phyloP scores from a whole-genome alignment of 371 early-diverging fungal genomes.

The Actinomucor elegans region DNA sequence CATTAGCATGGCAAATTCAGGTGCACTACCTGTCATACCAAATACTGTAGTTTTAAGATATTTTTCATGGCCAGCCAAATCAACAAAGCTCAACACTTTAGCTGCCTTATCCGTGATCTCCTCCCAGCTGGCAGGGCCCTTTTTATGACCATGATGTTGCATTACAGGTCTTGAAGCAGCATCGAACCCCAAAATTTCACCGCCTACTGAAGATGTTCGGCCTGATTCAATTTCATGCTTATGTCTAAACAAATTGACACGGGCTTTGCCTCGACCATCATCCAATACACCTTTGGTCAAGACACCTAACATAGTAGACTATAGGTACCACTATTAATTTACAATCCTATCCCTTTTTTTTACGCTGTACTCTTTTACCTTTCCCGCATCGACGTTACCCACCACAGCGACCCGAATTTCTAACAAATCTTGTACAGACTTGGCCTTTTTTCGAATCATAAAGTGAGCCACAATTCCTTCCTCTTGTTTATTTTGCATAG shows the following conservation, averaged over 20 bases:
- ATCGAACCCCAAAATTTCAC: slow-evolving; percentile 89
- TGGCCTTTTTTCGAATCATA: slow-evolving; percentile 71
- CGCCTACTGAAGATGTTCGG: slow-evolving; percentile 88
- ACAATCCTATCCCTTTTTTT: too few relatives aligned
- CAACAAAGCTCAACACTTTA: slow-evolving; percentile 86
- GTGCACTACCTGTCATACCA: slow-evolving; percentile 89
- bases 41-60: slow-evolving; percentile 93
- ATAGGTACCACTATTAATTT: slow-evolving; percentile 3
- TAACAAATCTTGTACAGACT: slow-evolving; percentile 71
- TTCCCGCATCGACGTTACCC: slow-evolving; percentile 85
- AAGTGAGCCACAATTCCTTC: slow-evolving; percentile 47
- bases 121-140: slow-evolving; percentile 68
- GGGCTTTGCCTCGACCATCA: slow-evolving; percentile 92
- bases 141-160: slow-evolving; percentile 41
- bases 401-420: slow-evolving; percentile 90
- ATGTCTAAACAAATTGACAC: slow-evolving; percentile 87
- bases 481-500: neutral
- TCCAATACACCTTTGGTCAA: slow-evolving; percentile 87
- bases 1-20: slow-evolving; percentile 92
- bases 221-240: slow-evolving; percentile 94
- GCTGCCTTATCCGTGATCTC: slow-evolving; percentile 74
- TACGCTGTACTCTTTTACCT: slow-evolving; percentile 30
- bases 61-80: slow-evolving; percentile 92
- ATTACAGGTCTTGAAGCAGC: slow-evolving; percentile 52
- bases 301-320: slow-evolving; percentile 89